Evolutionary conservation across 2,329 filamentous ascomycete genomes (phyloP).

Genomic region (Thielaviopsis ethacetica): DNA sequence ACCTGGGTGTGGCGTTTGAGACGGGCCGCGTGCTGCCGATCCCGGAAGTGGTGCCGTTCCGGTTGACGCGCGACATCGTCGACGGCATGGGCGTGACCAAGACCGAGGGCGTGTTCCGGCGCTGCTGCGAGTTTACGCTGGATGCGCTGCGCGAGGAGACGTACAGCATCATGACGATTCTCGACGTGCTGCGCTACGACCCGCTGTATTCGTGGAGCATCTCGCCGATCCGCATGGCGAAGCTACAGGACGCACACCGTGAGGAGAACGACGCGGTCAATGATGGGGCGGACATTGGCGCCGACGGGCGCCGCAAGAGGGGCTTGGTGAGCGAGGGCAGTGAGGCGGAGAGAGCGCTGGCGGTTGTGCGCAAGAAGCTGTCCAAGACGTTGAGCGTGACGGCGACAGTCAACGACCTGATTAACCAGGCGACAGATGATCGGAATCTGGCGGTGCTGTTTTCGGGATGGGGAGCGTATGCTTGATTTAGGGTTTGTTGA

Average conservation of each 20-base stretch:
- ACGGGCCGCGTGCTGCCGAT: slow-evolving; percentile 88
- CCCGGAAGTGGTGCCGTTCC: slow-evolving; percentile 90
- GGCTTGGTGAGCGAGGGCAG: slow-evolving; percentile 32
- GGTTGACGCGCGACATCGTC: slow-evolving; percentile 82
- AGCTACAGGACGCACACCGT: slow-evolving; percentile 34
- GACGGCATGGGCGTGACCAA: slow-evolving; percentile 94
- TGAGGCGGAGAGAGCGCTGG: slow-evolving; percentile 81
- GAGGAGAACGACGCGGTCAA: slow-evolving; percentile 25
- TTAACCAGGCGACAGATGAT: slow-evolving; percentile 90
- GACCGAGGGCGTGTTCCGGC: slow-evolving; percentile 87
- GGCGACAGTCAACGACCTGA: slow-evolving; percentile 91
- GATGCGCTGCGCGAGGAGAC: slow-evolving; percentile 89
- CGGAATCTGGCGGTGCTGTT: slow-evolving; percentile 82
- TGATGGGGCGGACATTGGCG: slow-evolving; percentile 7
- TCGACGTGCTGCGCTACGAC: slow-evolving; percentile 96
- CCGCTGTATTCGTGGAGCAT: slow-evolving; percentile 93
- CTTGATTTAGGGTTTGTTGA: slow-evolving; percentile 16
- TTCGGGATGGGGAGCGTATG: slow-evolving; percentile 38
- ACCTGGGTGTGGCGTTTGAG: slow-evolving; percentile 93
- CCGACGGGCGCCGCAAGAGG: slow-evolving; percentile 7
- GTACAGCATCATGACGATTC: slow-evolving; percentile 95
- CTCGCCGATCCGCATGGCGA: slow-evolving; percentile 49
- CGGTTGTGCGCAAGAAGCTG: slow-evolving; percentile 90
- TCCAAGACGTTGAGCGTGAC: slow-evolving; percentile 86
- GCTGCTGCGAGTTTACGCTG: slow-evolving; percentile 97